Evolutionary conservation across 805 yeast species (phyloP).

Genomic region (Monosporozyma siamensis): DNA sequence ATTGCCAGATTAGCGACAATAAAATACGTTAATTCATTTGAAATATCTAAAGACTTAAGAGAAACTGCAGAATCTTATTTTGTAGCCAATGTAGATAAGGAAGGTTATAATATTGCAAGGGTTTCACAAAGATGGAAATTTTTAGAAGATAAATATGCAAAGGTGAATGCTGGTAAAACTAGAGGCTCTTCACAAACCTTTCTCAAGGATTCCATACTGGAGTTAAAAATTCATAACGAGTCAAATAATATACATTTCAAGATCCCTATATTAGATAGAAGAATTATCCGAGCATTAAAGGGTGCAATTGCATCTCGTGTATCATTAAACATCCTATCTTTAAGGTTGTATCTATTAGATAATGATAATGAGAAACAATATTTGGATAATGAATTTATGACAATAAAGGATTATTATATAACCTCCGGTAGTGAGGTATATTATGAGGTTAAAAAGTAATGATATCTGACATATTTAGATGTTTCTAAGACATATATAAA

Average conservation of each 20-base stretch:
- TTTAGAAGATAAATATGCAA: conserved; percentile 32
- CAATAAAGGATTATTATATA: conserved; percentile 12
- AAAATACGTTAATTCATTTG: conserved; percentile 51
- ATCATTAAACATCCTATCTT: conserved; percentile 2
- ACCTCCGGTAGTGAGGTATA: background rate
- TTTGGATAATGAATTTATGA: conserved; percentile 16
- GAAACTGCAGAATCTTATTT: conserved; percentile 61
- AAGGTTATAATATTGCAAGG: conserved; percentile 21
- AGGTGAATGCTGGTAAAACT: too few relatives aligned
- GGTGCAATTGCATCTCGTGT: conserved; percentile 11
- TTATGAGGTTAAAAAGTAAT: background rate
- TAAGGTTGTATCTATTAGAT: conserved; percentile 8
- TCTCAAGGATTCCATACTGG: background rate
- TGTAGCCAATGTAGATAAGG: conserved; percentile 37
- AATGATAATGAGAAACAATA: conserved; percentile 6
- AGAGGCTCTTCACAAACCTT: background rate
- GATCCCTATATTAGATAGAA: background rate
- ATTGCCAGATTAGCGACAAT: conserved; percentile 38
- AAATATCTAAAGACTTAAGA: conserved; percentile 39
- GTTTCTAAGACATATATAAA: too few relatives aligned
- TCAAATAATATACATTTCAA: background rate
- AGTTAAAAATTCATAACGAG: background rate
- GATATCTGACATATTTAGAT: background rate
- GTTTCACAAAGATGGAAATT: conserved; percentile 33
- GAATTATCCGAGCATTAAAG: conserved; percentile 19